These are phyloP conservation scores for Xylariaceae sp. DNA, from an alignment of 2,329 filamentous ascomycete species.

Conservation along the genomic window DNA sequence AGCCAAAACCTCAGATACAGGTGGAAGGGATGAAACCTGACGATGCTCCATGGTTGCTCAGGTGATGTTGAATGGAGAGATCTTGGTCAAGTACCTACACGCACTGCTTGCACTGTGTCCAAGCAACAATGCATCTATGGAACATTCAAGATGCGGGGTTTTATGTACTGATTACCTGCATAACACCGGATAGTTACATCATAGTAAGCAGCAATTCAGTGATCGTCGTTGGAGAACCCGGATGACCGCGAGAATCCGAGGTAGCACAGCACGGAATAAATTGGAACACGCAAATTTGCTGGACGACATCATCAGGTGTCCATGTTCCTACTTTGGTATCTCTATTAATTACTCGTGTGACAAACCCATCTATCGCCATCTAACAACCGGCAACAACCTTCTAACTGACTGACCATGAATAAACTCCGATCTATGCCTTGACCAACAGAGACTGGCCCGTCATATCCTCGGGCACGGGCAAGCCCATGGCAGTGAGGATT, in stretches of 20 bases:
- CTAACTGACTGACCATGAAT: not conserved
- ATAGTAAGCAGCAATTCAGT: not conserved
- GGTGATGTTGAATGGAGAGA: no score
- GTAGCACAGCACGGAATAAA: not conserved
- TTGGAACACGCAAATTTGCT: not conserved
- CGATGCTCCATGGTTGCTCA: no score
- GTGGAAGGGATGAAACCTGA: no score
- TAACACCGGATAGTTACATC: no score
- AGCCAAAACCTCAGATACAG: no score
- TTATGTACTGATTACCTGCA: no score
- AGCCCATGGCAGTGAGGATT: slow-evolving; percentile 81
- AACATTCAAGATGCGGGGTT: no score
- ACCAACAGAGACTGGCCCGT: slow-evolving; percentile 77
- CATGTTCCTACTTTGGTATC: slow-evolving; percentile 14
- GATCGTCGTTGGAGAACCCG: not conserved
- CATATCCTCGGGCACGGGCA: slow-evolving; percentile 89
- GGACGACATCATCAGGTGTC: not conserved
- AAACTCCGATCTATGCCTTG: slow-evolving; percentile 42
- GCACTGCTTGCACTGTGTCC: no score
- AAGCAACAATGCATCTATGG: no score
- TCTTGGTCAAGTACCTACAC: no score
- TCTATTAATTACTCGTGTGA: slow-evolving; percentile 12
- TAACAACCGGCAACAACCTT: slow-evolving; percentile 4
- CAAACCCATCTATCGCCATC: slow-evolving; percentile 13
- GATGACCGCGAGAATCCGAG: not conserved